Conservation (phyloP, 1,284 basidiomycete genomes). For the Meira nashicola region DNA sequence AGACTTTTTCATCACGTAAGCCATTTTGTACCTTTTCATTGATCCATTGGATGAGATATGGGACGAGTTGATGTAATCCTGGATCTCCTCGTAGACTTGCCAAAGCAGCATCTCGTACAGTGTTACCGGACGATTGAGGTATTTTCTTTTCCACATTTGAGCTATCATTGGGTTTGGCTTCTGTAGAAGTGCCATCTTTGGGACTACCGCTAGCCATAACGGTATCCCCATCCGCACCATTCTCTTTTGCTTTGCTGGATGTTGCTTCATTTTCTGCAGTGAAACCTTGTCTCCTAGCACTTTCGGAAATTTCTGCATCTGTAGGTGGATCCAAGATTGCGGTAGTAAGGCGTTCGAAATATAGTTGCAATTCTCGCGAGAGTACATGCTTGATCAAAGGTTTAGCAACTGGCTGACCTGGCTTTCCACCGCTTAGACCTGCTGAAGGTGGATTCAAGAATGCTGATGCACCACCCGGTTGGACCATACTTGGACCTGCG, state of each 20-base stretch:
- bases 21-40: slow-evolving; percentile 62
- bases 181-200: not conserved
- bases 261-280: not conserved
- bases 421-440: slow-evolving; percentile 7
- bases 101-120: slow-evolving; percentile 67
- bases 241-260: slow-evolving; percentile 13
- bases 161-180: slow-evolving; percentile 6
- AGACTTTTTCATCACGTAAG: slow-evolving; percentile 18
- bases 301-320: slow-evolving; percentile 31
- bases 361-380: slow-evolving; percentile 88
- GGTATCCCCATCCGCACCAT: slow-evolving; percentile 15
- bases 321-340: slow-evolving; percentile 43
- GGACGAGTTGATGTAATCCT: slow-evolving; percentile 85
- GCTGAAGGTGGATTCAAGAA: slow-evolving; percentile 15
- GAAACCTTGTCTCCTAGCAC: not conserved
- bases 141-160: not conserved
- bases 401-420: slow-evolving; percentile 26
- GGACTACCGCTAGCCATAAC: slow-evolving; percentile 4
- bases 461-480: slow-evolving; percentile 42
- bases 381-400: slow-evolving; percentile 77
- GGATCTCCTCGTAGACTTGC: slow-evolving; percentile 84
- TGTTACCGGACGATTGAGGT: slow-evolving; percentile 37
- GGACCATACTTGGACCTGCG: slow-evolving; percentile 27
- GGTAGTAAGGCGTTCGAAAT: slow-evolving; percentile 85
- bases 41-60: slow-evolving; percentile 91